phyloP scores from a whole-genome alignment of 129 eudicot species.

The Rutidosis leptorrhynchoides region DNA sequence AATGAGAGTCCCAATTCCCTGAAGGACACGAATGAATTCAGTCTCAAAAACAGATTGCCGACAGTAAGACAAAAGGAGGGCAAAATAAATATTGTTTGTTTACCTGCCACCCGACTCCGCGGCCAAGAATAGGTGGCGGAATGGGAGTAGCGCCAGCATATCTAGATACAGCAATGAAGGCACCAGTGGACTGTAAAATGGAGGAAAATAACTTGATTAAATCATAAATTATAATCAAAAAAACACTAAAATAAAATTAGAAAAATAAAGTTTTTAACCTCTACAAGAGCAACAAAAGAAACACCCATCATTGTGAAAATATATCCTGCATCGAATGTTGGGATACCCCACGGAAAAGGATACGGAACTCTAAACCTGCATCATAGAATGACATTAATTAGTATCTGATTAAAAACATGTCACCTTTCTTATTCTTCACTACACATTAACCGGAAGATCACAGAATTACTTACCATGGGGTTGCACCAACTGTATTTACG shows the following conservation, averaged over 20 bases:
- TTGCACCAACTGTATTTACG: slow-evolving; percentile 72
- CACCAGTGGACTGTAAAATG: slow-evolving; percentile 99
- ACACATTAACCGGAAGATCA: no score
- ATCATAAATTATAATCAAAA: no score
- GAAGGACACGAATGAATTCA: no score
- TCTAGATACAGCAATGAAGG: no score
- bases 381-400: not conserved
- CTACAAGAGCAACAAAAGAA: slow-evolving; percentile 75
- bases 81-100: no score
- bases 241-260: no score
- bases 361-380: slow-evolving; percentile 86
- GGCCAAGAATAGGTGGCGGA: slow-evolving; percentile 95
- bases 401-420: no score
- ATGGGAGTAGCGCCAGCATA: slow-evolving; percentile 98
- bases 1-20: slow-evolving; percentile 86
- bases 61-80: no score
- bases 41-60: no score
- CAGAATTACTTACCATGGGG: slow-evolving; percentile 69
- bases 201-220: no score
- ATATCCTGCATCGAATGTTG: slow-evolving; percentile 87
- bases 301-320: slow-evolving; percentile 97
- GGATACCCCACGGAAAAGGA: slow-evolving; percentile 97
- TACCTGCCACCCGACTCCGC: slow-evolving; percentile 99
- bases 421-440: no score
- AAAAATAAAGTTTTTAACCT: no score